Evolutionary conservation across 192 early-diverging fungal genomes (phyloP), one percentile per base, ranked within the genome.

Genomic region (Umbelopsis sp.): DNA sequence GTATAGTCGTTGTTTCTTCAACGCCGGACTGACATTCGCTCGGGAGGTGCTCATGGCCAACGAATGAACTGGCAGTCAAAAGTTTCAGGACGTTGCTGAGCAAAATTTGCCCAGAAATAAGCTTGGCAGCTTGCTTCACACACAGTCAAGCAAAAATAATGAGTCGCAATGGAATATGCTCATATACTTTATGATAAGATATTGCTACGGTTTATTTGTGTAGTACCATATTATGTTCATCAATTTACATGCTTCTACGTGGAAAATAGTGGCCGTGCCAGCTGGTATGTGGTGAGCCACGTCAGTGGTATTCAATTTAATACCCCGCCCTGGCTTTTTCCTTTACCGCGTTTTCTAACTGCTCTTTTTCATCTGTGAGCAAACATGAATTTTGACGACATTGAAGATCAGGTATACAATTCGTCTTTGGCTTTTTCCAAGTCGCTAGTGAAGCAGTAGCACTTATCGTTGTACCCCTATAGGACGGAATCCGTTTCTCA

Each of bases 401-500:
- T 95, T 50, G 89, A 99, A 88, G 97, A 99, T 78, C 88, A 89
- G 53, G 76, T 78, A 70, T 65, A 0, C 13, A 49, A 4, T 41
- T 21, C 7, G 37, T 16, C 27, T 22, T 16, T 16, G 18, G 22
- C 12, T n/a, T 53, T 37, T 20, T 3, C 12, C 13, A 58, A 23
- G 6, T 49, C 18, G 7, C 11, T n/a, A 22, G 23, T 37, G 23
- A 8, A 25, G 30, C 16, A 20, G 48, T 16, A 11, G 25, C 15
- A 16, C 16, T 27, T 41, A 13, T 1, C n/a, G 13, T 46, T 49
- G n/a, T 30, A 46, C n/a, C 21, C 46, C n/a, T 33, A 13, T 51
- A 78, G 74, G 95, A 97, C 74, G 97, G 97, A 61, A 87, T 98
- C 70, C 90, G 97, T 21, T 91, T 97, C 77, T 93, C 97, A 49